phyloP scores from a whole-genome alignment of 371 early-diverging fungal species.

The Mortierella sp. region DNA sequence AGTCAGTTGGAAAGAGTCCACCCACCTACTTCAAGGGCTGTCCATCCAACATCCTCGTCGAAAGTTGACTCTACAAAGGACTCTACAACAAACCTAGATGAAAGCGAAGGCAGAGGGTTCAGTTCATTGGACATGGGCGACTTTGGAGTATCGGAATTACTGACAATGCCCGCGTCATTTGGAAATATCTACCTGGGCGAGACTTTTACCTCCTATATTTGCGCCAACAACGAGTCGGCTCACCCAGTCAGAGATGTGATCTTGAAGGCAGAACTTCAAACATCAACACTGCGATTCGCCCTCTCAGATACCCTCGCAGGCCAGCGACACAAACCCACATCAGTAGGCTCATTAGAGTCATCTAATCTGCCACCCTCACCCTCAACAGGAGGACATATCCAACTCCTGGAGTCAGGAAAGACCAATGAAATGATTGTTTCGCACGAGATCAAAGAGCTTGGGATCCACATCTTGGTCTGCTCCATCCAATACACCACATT shows the following conservation, averaged over 20 bases:
- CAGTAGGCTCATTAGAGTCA: constrained; percentile 6
- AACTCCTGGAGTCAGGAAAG: constrained; percentile 64
- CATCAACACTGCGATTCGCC: constrained; percentile 78
- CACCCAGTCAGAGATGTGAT: constrained; percentile 74
- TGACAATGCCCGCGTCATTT: constrained; percentile 79
- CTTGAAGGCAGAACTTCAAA: constrained; percentile 90
- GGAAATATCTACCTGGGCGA: constrained; percentile 97
- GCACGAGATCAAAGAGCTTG: constrained; percentile 96
- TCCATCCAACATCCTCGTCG: constrained; percentile 1
- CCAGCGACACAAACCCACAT: constrained; percentile 29
- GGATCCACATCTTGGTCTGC: constrained; percentile 92
- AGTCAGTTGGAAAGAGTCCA: constrained; percentile 54
- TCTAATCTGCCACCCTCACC: constrained; percentile 11
- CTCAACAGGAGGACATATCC: constrained; percentile 34
- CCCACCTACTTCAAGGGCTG: constrained; percentile 26
- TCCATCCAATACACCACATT: constrained; percentile 83
- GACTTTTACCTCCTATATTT: constrained; percentile 89
- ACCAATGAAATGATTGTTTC: constrained; percentile 80
- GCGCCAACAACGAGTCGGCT: constrained; percentile 87
- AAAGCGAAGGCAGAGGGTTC: constrained; percentile 13
- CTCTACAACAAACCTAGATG: neutral
- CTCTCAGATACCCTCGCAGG: constrained; percentile 73
- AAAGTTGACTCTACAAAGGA: neutral
- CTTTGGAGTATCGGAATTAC: constrained; percentile 74
- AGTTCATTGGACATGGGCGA: constrained; percentile 63